Base-by-base conservation (phyloP, 2,329 filamentous ascomycete genomes). In the Phyllosticta paracitricarpa region DNA sequence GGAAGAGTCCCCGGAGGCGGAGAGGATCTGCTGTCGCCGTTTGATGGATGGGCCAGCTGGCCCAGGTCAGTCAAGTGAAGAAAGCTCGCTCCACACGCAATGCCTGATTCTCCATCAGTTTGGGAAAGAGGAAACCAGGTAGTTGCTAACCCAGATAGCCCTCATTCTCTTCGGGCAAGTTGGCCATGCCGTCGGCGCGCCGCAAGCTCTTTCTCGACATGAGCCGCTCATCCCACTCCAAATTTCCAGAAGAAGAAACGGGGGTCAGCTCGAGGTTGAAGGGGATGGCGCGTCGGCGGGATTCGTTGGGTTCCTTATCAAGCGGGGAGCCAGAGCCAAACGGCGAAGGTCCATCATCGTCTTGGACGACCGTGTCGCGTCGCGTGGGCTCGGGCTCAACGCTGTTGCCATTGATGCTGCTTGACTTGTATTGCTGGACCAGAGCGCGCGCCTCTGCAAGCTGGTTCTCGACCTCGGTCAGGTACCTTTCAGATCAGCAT, bases 381-480 rank as follows among this genome's bases (percentile, higher is more conserved):
- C 40, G 40, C n/a, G n/a, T 6, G 2, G 40, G 6, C 14, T 48
- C 40, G 3, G 40, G 40, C 40, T 48, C 40, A 2, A 19, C 40
- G 40, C 40, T 48, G 28, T 30, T 30, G 17, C 40, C 40, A 48
- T 17, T 51, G 6, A 2, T 22, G 22, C 33, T 40, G 10, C 8
- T 22, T 7, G 25, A 17, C 4, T 24, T 33, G 33, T 60, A 60
- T 5, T 40, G 58, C 6, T 24, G 58, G 24, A 60, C 58, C 17
- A 55, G 53, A 12, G 58, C 53, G 4, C 53, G 22, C 5, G 58
- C 58, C 30, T 60, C 58, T 8, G 53, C 58, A 22, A 60, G 58
- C 33, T 60, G 58, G 14, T 30, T 35, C 58, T 60, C 58, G 17
- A 60, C 58, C 28, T 60, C n/a, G 7, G 58, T 60, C 24, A 60